Evolutionary conservation across 2,329 filamentous ascomycete genomes (phyloP), one percentile per base, ranked within the genome.

Genomic region (Kalmusia sp.): DNA sequence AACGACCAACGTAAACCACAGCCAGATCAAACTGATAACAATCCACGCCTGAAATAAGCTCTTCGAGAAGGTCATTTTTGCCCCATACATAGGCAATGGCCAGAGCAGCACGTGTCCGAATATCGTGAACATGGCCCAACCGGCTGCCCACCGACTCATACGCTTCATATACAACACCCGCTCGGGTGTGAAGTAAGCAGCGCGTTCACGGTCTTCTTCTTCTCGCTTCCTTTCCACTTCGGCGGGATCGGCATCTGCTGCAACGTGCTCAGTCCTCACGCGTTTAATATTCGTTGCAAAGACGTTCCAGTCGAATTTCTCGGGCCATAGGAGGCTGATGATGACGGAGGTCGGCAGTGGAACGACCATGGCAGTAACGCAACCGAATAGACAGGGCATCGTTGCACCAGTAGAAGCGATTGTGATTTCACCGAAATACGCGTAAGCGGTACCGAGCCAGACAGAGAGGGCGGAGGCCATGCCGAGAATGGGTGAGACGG

Each of bases 41-140:
- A 83, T 65, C 81, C 81, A 84, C 0, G 79, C 81, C 1, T 70
- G 66, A 45, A 79, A 84, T 53, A 84, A 83, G 53, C 47, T 79
- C 77, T 3, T 70, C 70, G 57, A 82, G 82, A 0, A 82, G 67
- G 52, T 83, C 44, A 47, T 47, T 31, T 47, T 47, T 6, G 82
- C 12, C 76, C 74, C 81, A 57, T 84, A 83, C 80, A 84, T 83
- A 0, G 80, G 80, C 39, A 84, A 67, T 0, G 82, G 82, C 80
- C 80, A 84, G 2, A 84, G 52, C 1, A 84, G 79, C 79, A 79
- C 82, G 49, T 82, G 80, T 0, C 80, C 80, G 1, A 82, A 49
- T 46, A 83, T 82, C 0, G 80, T 83, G 0, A 79, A 79, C 0
- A 73, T 56, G 0, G 79, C 72, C 80, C 80, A 81, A 11, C 75